These are phyloP conservation scores for Teratosphaeria destructans DNA, from an alignment of 2,329 filamentous ascomycete genomes.

Conservation along the genomic window DNA sequence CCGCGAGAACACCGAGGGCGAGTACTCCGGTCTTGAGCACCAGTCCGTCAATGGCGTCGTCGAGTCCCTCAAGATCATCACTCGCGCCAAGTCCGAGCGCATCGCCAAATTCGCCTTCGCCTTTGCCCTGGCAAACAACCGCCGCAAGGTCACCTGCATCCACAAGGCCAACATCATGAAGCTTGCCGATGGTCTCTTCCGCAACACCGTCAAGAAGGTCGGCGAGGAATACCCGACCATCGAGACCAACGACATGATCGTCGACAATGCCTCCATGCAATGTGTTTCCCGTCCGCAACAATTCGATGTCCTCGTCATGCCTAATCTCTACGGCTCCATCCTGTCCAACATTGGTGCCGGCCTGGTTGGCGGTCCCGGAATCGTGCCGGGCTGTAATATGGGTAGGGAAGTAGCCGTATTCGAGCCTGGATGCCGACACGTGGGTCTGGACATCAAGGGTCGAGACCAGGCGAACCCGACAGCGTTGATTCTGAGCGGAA, in stretches of 20 bases:
- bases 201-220: constrained; percentile 88
- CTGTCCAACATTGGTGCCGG: constrained; percentile 97
- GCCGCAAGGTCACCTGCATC: constrained; percentile 98
- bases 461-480: constrained; percentile 99
- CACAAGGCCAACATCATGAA: constrained; percentile 99
- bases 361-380: constrained; percentile 90
- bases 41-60: constrained; percentile 94
- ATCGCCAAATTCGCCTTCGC: constrained; percentile 98
- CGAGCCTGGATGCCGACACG: constrained; percentile 97
- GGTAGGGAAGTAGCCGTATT: constrained; percentile 96
- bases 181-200: constrained; percentile 96
- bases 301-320: constrained; percentile 99
- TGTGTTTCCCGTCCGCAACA: constrained; percentile 92
- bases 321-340: constrained; percentile 97
- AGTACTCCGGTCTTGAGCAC: constrained; percentile 98
- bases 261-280: constrained; percentile 99
- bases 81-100: constrained; percentile 95
- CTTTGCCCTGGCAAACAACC: constrained; percentile 96
- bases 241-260: constrained; percentile 98
- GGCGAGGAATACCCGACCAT: constrained; percentile 92
- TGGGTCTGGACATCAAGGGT: constrained; percentile 98
- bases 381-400: constrained; percentile 99
- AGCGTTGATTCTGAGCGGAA: constrained; percentile 84
- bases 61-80: constrained; percentile 99
- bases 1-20: constrained; percentile 99